Evolutionary conservation across 805 yeast species (phyloP).

Genomic region (Candida sanyiensis): DNA sequence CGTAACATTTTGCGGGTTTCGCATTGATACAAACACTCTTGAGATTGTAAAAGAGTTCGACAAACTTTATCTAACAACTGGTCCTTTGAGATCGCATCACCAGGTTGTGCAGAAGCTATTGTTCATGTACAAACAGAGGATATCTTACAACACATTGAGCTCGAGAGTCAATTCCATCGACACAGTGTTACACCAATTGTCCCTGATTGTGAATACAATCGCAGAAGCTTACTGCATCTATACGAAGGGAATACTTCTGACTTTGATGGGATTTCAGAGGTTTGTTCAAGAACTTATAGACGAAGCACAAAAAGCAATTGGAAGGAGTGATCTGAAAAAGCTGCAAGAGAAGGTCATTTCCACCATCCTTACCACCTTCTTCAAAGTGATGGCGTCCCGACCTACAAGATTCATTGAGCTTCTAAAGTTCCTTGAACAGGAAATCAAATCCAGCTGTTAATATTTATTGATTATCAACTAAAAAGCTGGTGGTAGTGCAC

Average conservation of each 20-base stretch:
- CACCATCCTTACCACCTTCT: conserved; percentile 11
- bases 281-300: conserved; percentile 8
- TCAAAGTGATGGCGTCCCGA: conserved; percentile 9
- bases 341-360: background rate
- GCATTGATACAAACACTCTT: conserved; percentile 30
- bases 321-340: background rate
- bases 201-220: conserved; percentile 13
- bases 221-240: conserved; percentile 17
- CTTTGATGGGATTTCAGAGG: conserved; percentile 5
- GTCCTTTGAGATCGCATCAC: conserved; percentile 12
- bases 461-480: conserved; percentile 6
- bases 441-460: background rate
- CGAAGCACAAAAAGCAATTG: conserved; percentile 1
- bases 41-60: conserved; percentile 32
- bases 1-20: conserved; percentile 39
- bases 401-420: conserved; percentile 14
- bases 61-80: conserved; percentile 13
- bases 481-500: conserved; percentile 32
- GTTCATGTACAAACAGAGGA: conserved; percentile 28
- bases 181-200: conserved; percentile 21
- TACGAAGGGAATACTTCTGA: conserved; percentile 4
- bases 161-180: conserved; percentile 16
- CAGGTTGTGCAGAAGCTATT: conserved; percentile 10
- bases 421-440: conserved; percentile 5
- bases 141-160: conserved; percentile 28